Base-by-base conservation (phyloP, 2,329 filamentous ascomycete genomes). In the Corinectria fuckeliana region DNA sequence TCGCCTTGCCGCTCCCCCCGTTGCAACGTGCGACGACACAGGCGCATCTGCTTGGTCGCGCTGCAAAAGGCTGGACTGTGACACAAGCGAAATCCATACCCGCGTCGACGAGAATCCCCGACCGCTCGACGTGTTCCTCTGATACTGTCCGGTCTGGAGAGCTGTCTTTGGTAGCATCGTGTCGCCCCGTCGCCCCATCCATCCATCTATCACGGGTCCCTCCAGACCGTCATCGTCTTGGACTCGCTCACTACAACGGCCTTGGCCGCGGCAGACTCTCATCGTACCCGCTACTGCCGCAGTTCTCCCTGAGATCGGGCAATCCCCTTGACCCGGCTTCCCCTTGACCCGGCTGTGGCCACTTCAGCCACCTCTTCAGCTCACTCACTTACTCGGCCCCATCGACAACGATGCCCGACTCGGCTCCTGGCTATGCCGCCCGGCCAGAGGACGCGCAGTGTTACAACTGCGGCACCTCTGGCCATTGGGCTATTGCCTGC, bases 401-500 rank as follows among this genome's bases (percentile, higher is more conserved):
- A 39, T 48, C 32, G 25, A 32, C 39, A 60, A 51, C 50, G 21
- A 77, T 77, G 75, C 50, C 72, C 38, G 69, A 72, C 36, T 56
- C 74, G 52, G 59, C 66, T 48, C 60, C 71, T 53, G 68, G 68
- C 58, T 68, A 74, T 48, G 51, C 59, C 36, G 65, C 71, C 58
- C 74, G 69, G 21, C 60, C 74, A 25, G 74, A 77, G 44, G 75
- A 78, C 57, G 67, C 76, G 49, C 71, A 77, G 62, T 86, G 84
- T 71, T 85, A 84, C 70, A 85, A 85, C 67, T 86, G 84, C 65
- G 82, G 82, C 51, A 70, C 72, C 47, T 71, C 74, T 26, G 80
- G 81, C 4, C 84, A 86, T 68, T 85, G 82, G 76, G 75, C 81
- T 11, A 73, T 84, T 51, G 81, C 81, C 49, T 86, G 83, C 67